These are phyloP conservation scores for Reticulascus tulasneorum DNA, from an alignment of 2,329 filamentous ascomycete genomes.

Conservation along the genomic window DNA sequence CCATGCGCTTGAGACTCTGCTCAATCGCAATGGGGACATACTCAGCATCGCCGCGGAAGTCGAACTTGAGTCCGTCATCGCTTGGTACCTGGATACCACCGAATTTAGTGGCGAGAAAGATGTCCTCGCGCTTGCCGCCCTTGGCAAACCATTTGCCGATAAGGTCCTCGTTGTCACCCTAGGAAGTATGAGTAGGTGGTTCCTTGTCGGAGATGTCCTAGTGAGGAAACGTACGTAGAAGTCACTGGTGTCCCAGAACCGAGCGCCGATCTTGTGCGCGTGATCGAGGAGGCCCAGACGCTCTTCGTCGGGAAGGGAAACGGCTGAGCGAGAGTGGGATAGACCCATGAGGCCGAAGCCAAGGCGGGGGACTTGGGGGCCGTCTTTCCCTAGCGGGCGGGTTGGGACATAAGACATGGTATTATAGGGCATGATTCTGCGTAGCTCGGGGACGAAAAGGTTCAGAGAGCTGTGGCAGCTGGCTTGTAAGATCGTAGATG, in stretches of 20 bases:
- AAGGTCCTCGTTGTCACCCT: slow-evolving; percentile 43
- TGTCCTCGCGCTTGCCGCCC: slow-evolving; percentile 37
- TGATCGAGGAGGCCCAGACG: slow-evolving; percentile 37
- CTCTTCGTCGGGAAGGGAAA: slow-evolving; percentile 36
- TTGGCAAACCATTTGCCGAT: slow-evolving; percentile 48
- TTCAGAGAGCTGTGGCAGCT: too few species aligned
- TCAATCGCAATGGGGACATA: too few species aligned
- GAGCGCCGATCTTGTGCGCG: slow-evolving; percentile 34
- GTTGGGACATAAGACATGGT: slow-evolving; percentile 8
- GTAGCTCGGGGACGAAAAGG: too few species aligned
- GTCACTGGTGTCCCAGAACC: slow-evolving; percentile 40
- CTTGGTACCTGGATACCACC: too few species aligned
- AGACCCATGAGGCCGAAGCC: slow-evolving; percentile 45
- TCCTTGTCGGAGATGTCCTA: not conserved
- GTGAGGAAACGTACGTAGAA: slow-evolving; percentile 27
- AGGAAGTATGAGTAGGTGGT: slow-evolving; percentile 30
- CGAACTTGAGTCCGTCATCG: too few species aligned
- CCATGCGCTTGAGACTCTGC: slow-evolving; percentile 39
- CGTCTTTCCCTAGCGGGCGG: slow-evolving; percentile 35
- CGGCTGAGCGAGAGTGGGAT: too few species aligned
- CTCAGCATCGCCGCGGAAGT: too few species aligned
- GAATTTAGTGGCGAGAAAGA: slow-evolving; percentile 46
- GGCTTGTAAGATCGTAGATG: too few species aligned
- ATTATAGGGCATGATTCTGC: too few species aligned
- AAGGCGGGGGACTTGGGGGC: slow-evolving; percentile 39